These are phyloP conservation scores for Fusarium continuum DNA, from an alignment of 2,329 filamentous ascomycete genomes.

Conservation along the genomic window DNA sequence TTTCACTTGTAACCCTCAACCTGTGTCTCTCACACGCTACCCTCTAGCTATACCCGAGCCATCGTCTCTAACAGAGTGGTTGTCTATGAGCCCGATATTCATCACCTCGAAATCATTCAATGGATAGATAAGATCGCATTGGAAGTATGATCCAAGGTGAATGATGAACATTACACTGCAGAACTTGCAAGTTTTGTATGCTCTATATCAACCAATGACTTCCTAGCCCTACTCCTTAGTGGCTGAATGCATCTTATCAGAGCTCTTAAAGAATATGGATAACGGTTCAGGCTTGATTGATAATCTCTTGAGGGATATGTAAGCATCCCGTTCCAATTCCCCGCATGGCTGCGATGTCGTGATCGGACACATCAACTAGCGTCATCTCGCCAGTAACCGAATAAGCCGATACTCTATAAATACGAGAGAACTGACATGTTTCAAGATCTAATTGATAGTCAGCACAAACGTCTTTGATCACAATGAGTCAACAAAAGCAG, in stretches of 20 bases:
- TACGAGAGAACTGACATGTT: no score
- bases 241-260: background rate
- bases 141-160: no score
- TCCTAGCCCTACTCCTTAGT: background rate
- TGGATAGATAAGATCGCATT: no score
- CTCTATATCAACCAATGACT: background rate
- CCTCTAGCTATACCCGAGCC: no score
- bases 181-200: background rate
- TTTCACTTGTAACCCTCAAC: no score
- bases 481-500: constrained; percentile 44
- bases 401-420: background rate
- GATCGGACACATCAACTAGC: constrained; percentile 18
- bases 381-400: constrained; percentile 7
- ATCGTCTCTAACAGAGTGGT: no score
- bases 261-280: background rate
- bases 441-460: background rate
- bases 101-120: no score
- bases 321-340: background rate
- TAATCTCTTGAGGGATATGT: background rate
- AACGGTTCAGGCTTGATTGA: background rate
- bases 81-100: no score
- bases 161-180: no score
- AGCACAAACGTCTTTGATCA: background rate
- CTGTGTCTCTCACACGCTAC: no score
- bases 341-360: constrained; percentile 31